Evolutionary conservation across 169 alveolate species (phyloP), one percentile per base, ranked within the genome.

Genomic region (Plasmodium knowlesi): DNA sequence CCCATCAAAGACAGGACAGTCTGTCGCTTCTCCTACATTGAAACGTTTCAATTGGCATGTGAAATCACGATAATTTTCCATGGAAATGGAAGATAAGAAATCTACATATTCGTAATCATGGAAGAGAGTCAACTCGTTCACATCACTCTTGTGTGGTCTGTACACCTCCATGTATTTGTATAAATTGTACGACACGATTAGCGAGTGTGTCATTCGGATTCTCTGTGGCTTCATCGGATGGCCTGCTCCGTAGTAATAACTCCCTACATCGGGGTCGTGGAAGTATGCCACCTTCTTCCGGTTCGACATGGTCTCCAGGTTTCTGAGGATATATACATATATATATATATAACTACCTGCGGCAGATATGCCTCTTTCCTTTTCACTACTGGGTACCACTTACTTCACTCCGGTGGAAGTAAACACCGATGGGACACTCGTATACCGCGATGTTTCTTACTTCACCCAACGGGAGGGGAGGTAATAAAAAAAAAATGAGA

Each of bases 141-240:
- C 98, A 25, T 98, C 98, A 28, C 99, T 99, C 93, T 98, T 97
- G 93, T 98, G 99, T 2, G 99, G 99, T 19, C 98, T 85, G 92
- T 97, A 97, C n/a, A 97, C 99, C 84, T 98, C 99, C 99, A 99
- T 98, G 86, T 98, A 98, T 46, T 98, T 96, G 95, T 99, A 99
- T 25, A 99, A 97, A 28, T 99, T 99, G 92, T 99, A 99, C 50
- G 99, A 97, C 34, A 98, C 97, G 19, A 99, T 98, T 92, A 99
- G 96, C 80, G 99, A 98, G 96, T 99, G 99, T 22, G 99, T 99
- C 99, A 99, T 98, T 76, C 99, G 97, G 16, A 99, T 99, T 93
- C 99, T 93, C 94, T 98, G 99, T 5, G 99, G 99, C 93, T 99
- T 99, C 99, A 99, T 99, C n/a, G 99, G 99, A 93, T 99, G 99